A percentile compares a stretch with the other conserved stretches of the same genome.
These are phyloP conservation scores for Reticulascus tulasneorum DNA, from an alignment of 2,329 filamentous ascomycete genomes.

Conservation along the genomic window DNA sequence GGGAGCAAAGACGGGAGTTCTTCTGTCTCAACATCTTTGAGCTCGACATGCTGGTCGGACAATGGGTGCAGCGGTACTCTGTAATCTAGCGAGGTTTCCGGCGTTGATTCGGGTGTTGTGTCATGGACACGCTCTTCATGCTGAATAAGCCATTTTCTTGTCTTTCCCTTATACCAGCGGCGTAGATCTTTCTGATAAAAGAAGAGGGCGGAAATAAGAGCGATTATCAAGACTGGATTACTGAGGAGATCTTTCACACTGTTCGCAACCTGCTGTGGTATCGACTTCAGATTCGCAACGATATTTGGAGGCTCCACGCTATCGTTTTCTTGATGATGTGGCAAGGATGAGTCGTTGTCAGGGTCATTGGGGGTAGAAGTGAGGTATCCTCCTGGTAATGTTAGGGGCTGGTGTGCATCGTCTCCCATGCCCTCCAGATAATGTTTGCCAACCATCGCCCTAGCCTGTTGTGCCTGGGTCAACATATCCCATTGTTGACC, in stretches of 20 bases:
- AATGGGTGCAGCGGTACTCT: neutral
- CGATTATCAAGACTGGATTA: constrained; percentile 48
- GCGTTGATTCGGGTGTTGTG: neutral
- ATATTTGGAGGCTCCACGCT: constrained; percentile 35
- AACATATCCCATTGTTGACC: constrained; percentile 34
- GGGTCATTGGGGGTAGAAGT: constrained; percentile 23
- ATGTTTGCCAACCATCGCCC: constrained; percentile 69
- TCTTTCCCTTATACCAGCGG: constrained; percentile 30
- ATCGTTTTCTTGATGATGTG: constrained; percentile 20
- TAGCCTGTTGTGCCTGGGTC: constrained; percentile 45
- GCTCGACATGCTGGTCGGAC: neutral
- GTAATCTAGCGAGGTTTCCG: neutral
- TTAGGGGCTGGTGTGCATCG: constrained; percentile 30
- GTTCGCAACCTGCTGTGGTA: constrained; percentile 46
- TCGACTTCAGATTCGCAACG: constrained; percentile 44
- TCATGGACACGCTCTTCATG: constrained; percentile 13
- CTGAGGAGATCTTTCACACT: constrained; percentile 52
- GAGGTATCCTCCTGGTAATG: constrained; percentile 30
- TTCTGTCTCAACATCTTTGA: neutral
- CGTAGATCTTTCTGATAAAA: constrained; percentile 44
- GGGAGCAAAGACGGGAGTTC: too few relatives aligned
- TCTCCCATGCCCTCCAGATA: constrained; percentile 43
- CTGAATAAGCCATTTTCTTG: constrained; percentile 17
- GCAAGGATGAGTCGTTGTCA: constrained; percentile 30
- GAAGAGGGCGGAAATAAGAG: constrained; percentile 38